These are phyloP conservation scores for Chaetomiaceae sp. DNA, from an alignment of 2,329 filamentous ascomycete species.

Conservation along the genomic window DNA sequence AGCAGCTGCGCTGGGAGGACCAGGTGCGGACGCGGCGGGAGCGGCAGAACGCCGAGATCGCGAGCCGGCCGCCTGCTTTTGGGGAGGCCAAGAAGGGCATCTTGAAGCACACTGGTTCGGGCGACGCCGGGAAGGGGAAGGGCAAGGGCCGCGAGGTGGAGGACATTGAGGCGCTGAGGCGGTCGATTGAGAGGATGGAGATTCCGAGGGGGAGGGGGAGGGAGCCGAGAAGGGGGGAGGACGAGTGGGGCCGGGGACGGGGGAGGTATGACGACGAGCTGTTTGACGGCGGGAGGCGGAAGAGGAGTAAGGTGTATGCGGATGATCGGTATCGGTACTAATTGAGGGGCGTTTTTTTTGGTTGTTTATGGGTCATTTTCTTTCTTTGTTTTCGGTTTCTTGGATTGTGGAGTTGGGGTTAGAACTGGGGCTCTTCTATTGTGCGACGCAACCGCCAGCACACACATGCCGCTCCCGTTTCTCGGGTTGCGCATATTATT, in stretches of 20 bases:
- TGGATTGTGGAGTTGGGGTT: neutral
- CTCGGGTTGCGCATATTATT: neutral
- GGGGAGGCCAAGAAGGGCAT: conserved; percentile 31
- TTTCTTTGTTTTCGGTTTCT: neutral
- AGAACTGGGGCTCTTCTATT: neutral
- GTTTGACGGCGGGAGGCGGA: conserved; percentile 18
- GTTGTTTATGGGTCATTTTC: neutral
- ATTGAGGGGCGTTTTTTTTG: neutral
- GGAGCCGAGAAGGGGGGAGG: conserved; percentile 9
- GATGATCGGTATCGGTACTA: conserved; percentile 23
- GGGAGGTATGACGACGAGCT: conserved; percentile 12
- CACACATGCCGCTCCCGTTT: neutral
- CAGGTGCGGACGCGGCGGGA: conserved; percentile 25
- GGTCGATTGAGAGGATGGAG: conserved; percentile 26
- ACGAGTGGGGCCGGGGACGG: conserved; percentile 24
- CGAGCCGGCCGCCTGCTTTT: conserved; percentile 22
- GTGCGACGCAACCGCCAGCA: neutral
- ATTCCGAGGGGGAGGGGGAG: conserved; percentile 17
- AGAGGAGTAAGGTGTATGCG: conserved; percentile 26
- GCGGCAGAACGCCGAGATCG: conserved; percentile 32
- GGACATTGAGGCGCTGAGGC: conserved; percentile 21
- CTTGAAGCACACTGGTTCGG: conserved; percentile 26
- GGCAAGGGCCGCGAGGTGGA: conserved; percentile 19
- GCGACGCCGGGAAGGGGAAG: neutral
- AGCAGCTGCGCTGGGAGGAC: conserved; percentile 32